Base-by-base conservation (phyloP, 2,329 filamentous ascomycete species). In the Cordyceps tenuipes region DNA sequence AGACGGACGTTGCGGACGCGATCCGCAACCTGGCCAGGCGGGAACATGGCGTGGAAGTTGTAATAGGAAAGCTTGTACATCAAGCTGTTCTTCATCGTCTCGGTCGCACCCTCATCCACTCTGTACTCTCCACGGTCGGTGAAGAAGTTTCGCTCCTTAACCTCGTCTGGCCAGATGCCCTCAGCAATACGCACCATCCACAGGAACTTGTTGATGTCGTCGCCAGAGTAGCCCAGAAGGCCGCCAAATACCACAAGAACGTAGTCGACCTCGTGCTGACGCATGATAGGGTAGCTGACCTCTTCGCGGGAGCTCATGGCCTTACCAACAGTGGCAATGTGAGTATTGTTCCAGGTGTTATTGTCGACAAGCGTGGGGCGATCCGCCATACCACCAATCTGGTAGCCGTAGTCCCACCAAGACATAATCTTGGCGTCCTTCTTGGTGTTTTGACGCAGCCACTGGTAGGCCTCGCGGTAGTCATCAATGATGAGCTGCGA, bases 31-130 rank as follows among this genome's bases (percentile, higher is more conserved):
- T 97, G 91, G 63, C 94, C 94, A 2, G 88, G 82, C 49, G 92
- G 93, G 83, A 97, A 99, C 64, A 99, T 85, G 51, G 82, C 78
- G 75, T 93, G 84, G 81, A 90, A 99, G 82, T 97, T 97, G 84
- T 99, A 90, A 83, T 99, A 99, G 23, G 91, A 97, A 92, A 99
- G 97, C 83, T 99, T 99, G 85, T 99, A 95, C 93, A 97, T 97
- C 82, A 99, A 83, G 76, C 92, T 97, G 84, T 99, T 96, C 81
- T 90, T 94, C 94, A 99, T 99, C 49, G 93, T 91, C 26, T 94
- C 90, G 6, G 92, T 96, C 57, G 94, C 94, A 67, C 90, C 84
- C n/a, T 87, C 88, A 67, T 99, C 94, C 34, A 99, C 90, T 64
- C 89, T 86, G 78, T 99, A 99, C 74, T 99, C 94, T 71, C 95